These are phyloP conservation scores for Dothideomycetes sp. DNA, from an alignment of 2,329 filamentous ascomycete species.

Conservation along the genomic window DNA sequence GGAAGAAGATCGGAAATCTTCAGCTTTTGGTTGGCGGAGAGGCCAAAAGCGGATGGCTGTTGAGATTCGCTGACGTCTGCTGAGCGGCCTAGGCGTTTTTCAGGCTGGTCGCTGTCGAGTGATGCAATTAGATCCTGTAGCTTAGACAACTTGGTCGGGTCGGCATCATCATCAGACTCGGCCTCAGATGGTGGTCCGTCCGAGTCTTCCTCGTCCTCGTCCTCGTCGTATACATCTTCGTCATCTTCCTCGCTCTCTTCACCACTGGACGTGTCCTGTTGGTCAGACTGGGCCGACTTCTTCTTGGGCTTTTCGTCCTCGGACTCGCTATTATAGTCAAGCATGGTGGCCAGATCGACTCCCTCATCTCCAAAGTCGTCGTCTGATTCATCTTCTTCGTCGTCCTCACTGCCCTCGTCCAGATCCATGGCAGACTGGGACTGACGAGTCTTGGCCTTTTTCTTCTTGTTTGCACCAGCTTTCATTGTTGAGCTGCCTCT, in stretches of 20 bases:
- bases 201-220: constrained; percentile 47
- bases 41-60: constrained; percentile 48
- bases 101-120: constrained; percentile 37
- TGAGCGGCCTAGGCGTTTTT: constrained; percentile 12
- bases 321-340: constrained; percentile 39
- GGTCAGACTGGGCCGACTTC: constrained; percentile 14
- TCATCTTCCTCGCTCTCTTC: constrained; percentile 23
- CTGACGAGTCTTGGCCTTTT: constrained; percentile 25
- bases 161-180: constrained; percentile 31
- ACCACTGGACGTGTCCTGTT: constrained; percentile 13
- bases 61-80: constrained; percentile 46
- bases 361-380: constrained; percentile 54
- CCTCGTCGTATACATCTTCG: constrained; percentile 36
- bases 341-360: constrained; percentile 50
- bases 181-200: constrained; percentile 36
- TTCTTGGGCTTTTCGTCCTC: constrained; percentile 35
- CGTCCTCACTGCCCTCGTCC: constrained; percentile 36
- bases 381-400: constrained; percentile 29
- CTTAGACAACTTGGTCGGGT: constrained; percentile 46
- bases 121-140: constrained; percentile 61
- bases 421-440: constrained; percentile 33
- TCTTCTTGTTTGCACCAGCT: constrained; percentile 40
- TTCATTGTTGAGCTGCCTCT: constrained; percentile 45
- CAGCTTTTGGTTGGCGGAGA: constrained; percentile 47
- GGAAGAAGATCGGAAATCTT: constrained; percentile 65